These are phyloP conservation scores for Phytophthora podocarpi DNA, from an alignment of 352 stramenopile species.

Conservation along the genomic window DNA sequence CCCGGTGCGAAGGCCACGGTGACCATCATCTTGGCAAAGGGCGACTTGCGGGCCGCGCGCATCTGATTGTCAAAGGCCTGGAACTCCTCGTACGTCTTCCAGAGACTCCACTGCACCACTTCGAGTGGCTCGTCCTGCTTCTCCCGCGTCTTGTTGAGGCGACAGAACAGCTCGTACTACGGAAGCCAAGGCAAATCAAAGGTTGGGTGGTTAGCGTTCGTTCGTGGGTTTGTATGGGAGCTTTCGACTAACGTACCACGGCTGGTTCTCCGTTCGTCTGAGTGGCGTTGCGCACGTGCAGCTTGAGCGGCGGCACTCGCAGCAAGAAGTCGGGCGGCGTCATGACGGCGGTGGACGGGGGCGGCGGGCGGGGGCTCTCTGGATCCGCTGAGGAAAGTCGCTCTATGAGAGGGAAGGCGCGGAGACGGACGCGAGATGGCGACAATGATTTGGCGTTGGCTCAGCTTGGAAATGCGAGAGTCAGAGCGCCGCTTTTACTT, in stretches of 20 bases:
- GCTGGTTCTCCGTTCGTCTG: slow-evolving; percentile 56
- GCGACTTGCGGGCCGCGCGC: slow-evolving; percentile 49
- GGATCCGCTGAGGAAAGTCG: slow-evolving; percentile 17
- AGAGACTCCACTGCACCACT: slow-evolving; percentile 73
- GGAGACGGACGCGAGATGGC: slow-evolving; percentile 13
- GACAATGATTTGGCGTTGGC: slow-evolving; percentile 22
- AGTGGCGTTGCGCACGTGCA: slow-evolving; percentile 65
- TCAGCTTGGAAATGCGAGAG: slow-evolving; percentile 15
- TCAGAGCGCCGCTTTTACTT: slow-evolving; percentile 18
- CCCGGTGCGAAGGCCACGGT: slow-evolving; percentile 74
- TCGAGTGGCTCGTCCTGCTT: slow-evolving; percentile 44
- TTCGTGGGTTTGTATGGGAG: not conserved
- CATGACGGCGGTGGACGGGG: slow-evolving; percentile 11
- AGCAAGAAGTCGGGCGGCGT: slow-evolving; percentile 50
- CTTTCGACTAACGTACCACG: slow-evolving; percentile 45
- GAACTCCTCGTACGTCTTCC: slow-evolving; percentile 85
- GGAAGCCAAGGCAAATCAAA: not conserved
- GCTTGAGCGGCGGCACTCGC: slow-evolving; percentile 56
- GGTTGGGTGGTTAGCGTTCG: not conserved
- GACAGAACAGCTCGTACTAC: slow-evolving; percentile 66
- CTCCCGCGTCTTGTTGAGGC: slow-evolving; percentile 42
- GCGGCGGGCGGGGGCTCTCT: not conserved
- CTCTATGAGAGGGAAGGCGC: slow-evolving; percentile 11
- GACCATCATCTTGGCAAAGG: slow-evolving; percentile 86
- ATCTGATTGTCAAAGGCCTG: slow-evolving; percentile 71